phyloP scores from a whole-genome alignment of 768 basidiomycete genomes.

The Phaffia australis region DNA sequence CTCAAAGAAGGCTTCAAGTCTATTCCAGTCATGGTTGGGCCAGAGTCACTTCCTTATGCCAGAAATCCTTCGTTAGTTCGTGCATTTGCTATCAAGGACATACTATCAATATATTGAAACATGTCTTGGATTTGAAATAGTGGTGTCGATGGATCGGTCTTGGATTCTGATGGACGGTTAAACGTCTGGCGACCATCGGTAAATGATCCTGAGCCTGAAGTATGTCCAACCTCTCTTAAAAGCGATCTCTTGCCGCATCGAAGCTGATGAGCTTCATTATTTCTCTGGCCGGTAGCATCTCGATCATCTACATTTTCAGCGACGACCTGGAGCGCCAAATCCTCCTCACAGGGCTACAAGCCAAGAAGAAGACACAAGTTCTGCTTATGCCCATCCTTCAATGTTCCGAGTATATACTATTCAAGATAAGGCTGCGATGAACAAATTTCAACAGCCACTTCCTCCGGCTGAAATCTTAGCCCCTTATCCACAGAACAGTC shows the following conservation, averaged over 20 bases:
- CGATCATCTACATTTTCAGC: constrained; percentile 19
- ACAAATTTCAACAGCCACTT: too few relatives aligned
- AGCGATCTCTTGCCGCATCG: not conserved
- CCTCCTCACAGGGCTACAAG: not conserved
- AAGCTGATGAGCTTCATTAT: not conserved
- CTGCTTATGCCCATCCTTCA: constrained; percentile 16
- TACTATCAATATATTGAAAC: not conserved
- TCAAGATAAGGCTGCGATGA: constrained; percentile 3
- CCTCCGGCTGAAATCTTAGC: not conserved
- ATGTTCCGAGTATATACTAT: not conserved
- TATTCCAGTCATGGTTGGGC: constrained; percentile 23
- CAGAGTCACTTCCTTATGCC: constrained; percentile 25
- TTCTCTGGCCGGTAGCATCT: not conserved
- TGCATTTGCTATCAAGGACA: too few relatives aligned
- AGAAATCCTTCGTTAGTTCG: constrained; percentile 22
- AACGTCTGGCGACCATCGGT: constrained; percentile 20
- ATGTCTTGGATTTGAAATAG: not conserved
- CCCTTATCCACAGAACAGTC: too few relatives aligned
- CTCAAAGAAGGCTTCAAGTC: not conserved
- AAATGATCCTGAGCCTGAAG: constrained; percentile 22
- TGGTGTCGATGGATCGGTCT: constrained; percentile 24
- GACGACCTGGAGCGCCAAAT: constrained; percentile 18
- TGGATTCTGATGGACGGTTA: constrained; percentile 20
- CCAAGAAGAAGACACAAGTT: not conserved
- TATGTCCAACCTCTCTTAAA: constrained; percentile 1